Base-by-base conservation (phyloP, 805 yeast genomes). In the Saccharomycopsis olivae region DNA sequence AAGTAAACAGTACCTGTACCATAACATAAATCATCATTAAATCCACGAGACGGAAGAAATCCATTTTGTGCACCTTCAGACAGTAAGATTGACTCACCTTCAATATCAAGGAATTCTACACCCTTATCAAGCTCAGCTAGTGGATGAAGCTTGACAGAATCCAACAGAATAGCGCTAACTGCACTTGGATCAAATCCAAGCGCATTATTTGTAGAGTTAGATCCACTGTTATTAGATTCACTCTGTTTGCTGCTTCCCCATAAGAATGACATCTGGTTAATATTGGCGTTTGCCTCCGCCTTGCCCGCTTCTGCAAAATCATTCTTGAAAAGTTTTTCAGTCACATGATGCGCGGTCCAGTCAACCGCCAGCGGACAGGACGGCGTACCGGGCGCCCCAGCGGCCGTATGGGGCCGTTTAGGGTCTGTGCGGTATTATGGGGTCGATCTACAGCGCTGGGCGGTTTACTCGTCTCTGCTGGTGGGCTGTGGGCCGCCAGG, bases 21-120 rank as follows among this genome's bases (percentile, higher is more conserved):
- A 61, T 92, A 92, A 71, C 96, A 87, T 49, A 92, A 70, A 64
- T 92, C 97, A 60, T 92, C 98, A 13, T 87, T 73, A 94, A 96
- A 92, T 52, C 94, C 95, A 65, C 96, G 78, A n/a, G 94, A 82
- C 20, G 98, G 96, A 48, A 92, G 72, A 44, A 89, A 58, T 43
- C 96, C 94, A 17, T 44, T 46, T 55, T 84, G 86, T 1, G 94
- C 75, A 29, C 95, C 96, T 54, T 86, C 94, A 53, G 84, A 60
- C n/a, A 72, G 61, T 35, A 76, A 72, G 47, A 87, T 64, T 48
- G 75, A 69, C 49, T 87, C 96, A 46, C 79, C 88, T 53, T 89
- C 96, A 47, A 92, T 68, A 51, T 89, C 95, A 50, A 92, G 64
- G 57, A 78, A 89, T 59, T 92, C 96, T 38, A 92, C 73, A 41